phyloP scores from a whole-genome alignment of 176 grass and related monocot species.

The Melocanna baccifera region DNA sequence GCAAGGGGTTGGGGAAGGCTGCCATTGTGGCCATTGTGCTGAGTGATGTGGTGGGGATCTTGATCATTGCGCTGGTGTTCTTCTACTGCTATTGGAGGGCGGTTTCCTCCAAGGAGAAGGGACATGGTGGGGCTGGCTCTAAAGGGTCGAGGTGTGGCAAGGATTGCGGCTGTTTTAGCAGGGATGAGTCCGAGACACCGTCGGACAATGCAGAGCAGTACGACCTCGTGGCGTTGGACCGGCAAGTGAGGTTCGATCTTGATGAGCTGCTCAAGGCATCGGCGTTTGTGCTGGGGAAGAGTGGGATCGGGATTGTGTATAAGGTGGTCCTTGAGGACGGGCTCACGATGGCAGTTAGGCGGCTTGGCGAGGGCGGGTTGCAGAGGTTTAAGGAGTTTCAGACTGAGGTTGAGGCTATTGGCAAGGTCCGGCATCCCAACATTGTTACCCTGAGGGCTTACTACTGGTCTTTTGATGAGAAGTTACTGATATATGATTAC shows the following conservation, averaged over 20 bases:
- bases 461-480: constrained; percentile 97
- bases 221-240: constrained; percentile 67
- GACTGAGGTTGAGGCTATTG: constrained; percentile 86
- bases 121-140: constrained; percentile 4
- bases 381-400: constrained; percentile 93
- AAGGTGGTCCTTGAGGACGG: constrained; percentile 79
- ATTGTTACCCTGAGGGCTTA: constrained; percentile 86
- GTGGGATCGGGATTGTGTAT: constrained; percentile 85
- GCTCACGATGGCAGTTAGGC: constrained; percentile 65
- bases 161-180: constrained; percentile 68
- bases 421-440: constrained; percentile 88
- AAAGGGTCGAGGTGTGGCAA: constrained; percentile 39
- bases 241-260: constrained; percentile 58
- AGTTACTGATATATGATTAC: constrained; percentile 90
- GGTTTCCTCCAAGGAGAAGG: constrained; percentile 42
- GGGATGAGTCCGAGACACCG: constrained; percentile 39
- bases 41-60: constrained; percentile 66
- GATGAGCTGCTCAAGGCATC: constrained; percentile 84
- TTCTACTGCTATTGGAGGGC: constrained; percentile 73
- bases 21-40: constrained; percentile 65
- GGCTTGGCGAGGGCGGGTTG: constrained; percentile 75
- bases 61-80: constrained; percentile 68
- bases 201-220: constrained; percentile 62
- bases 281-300: constrained; percentile 87
- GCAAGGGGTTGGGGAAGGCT: constrained; percentile 55